Evolutionary conservation across 164 flowering plant genomes (phyloP).

Genomic region (Aristolochia fimbriata): DNA sequence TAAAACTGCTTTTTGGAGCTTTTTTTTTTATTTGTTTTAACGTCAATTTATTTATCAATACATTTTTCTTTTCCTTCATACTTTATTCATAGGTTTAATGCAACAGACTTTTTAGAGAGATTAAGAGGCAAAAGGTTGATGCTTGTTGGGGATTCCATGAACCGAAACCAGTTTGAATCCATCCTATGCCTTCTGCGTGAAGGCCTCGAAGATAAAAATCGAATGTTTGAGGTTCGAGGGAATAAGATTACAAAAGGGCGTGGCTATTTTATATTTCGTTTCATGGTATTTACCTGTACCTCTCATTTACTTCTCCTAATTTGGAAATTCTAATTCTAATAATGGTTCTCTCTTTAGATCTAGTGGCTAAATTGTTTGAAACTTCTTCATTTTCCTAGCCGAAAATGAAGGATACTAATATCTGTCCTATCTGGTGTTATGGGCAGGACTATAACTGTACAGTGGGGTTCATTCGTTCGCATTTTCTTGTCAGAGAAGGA

Average conservation of each 20-base stretch:
- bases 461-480: constrained; percentile 82
- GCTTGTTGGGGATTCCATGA: constrained; percentile 97
- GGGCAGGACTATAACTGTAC: constrained; percentile 75
- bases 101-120: constrained; percentile 73
- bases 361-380: background rate
- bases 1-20: background rate
- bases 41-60: constrained; percentile 4
- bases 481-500: constrained; percentile 91
- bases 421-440: background rate
- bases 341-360: background rate
- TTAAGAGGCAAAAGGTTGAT: constrained; percentile 79
- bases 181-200: constrained; percentile 74
- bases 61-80: constrained; percentile 10
- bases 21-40: background rate
- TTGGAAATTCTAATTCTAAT: background rate
- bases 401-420: background rate
- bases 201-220: constrained; percentile 59
- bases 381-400: background rate
- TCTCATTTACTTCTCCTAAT: background rate
- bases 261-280: constrained; percentile 73
- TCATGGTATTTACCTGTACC: constrained; percentile 33
- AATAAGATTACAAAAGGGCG: constrained; percentile 82
- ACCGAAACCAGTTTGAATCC: constrained; percentile 93
- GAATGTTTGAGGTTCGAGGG: constrained; percentile 77
- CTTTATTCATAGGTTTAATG: constrained; percentile 59